Evolutionary conservation across 1,284 basidiomycete genomes (phyloP), one percentile per base, ranked within the genome.

Genomic region (Afroboletus lepidellus): DNA sequence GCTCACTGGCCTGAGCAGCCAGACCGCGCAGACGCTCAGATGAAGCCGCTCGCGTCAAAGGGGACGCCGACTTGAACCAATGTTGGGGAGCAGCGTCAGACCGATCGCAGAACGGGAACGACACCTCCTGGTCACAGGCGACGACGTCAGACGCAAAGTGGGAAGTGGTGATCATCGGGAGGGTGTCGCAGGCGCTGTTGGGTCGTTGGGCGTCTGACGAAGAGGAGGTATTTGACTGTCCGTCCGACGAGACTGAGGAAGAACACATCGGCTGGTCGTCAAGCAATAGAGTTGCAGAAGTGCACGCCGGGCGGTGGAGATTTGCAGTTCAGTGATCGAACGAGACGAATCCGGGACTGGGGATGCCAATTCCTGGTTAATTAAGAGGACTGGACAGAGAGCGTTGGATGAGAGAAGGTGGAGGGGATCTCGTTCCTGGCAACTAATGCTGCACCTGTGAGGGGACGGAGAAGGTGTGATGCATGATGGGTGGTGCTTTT

Each of bases 241-340:
- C 37, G 8, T 48, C 44, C 4, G 55, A 36, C 7, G 48, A 41
- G 45, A 36, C 66, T 25, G 54, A 62, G 57, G 65, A 67, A 66
- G 69, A 64, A 9, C 64, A 57, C 62, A 70, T 69, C 62, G 64
- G 60, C 57, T 71, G 69, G 66, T 71, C 20, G 67, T 67, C 67
- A 70, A 44, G 68, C 44, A 57, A 41, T 56, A 50, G 58, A 56
- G 55, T 54, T 63, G 61, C 57, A 65, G 57, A 56, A 55, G 54
- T 15, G 30, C 30, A 29, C 46, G 23, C 11, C 43, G 15, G 41
- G 55, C 53, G 5, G 54, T 50, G 54, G 60, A 38, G 65, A 67
- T 71, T 70, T 67, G 67, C 65, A 70, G 48, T 39, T 50, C 46
- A 55, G 43, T 53, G 62, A 58, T 67, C n/a, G 58, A 65, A 56